Percentiles rank a stretch among this genome's conserved stretches.
These are phyloP conservation scores for Chimonanthus praecox DNA, from an alignment of 164 flowering plant genomes.

Conservation along the genomic window DNA sequence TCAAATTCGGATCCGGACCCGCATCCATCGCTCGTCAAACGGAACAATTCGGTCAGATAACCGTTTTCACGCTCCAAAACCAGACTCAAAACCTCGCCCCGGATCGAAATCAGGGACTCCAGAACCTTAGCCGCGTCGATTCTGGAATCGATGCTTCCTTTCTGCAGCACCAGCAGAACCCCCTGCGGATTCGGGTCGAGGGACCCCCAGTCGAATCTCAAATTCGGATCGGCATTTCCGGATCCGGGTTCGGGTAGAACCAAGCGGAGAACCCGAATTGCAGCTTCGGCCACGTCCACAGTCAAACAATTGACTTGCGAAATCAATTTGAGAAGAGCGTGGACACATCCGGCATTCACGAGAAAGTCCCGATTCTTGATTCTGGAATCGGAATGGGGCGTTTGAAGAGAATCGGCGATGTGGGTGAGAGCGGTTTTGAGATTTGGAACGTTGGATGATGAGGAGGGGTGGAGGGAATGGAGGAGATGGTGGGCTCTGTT, in stretches of 20 bases:
- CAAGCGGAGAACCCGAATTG: slow-evolving; percentile 29
- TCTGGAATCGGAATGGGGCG: slow-evolving; percentile 15
- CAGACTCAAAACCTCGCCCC: slow-evolving; percentile 7
- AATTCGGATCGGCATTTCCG: background rate
- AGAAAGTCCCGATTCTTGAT: slow-evolving; percentile 42
- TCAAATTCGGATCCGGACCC: slow-evolving; percentile 11
- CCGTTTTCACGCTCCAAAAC: slow-evolving; percentile 35
- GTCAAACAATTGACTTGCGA: slow-evolving; percentile 13
- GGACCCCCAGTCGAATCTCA: background rate
- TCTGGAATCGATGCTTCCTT: slow-evolving; percentile 34
- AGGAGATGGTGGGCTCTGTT: background rate
- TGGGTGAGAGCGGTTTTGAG: background rate
- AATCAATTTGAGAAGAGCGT: slow-evolving; percentile 25
- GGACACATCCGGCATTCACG: slow-evolving; percentile 35
- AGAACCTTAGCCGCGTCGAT: slow-evolving; percentile 34
- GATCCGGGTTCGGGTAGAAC: slow-evolving; percentile 20
- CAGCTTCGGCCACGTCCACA: slow-evolving; percentile 22
- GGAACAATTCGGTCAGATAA: slow-evolving; percentile 33
- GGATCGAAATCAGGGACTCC: slow-evolving; percentile 15
- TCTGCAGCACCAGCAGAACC: slow-evolving; percentile 27
- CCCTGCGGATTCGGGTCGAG: slow-evolving; percentile 8
- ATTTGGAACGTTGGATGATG: background rate
- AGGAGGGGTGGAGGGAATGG: background rate
- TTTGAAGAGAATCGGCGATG: slow-evolving; percentile 27
- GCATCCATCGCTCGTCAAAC: slow-evolving; percentile 7